phyloP scores from a whole-genome alignment of 2,329 filamentous ascomycete species.

The Cladosporium austrohemisphaericum region DNA sequence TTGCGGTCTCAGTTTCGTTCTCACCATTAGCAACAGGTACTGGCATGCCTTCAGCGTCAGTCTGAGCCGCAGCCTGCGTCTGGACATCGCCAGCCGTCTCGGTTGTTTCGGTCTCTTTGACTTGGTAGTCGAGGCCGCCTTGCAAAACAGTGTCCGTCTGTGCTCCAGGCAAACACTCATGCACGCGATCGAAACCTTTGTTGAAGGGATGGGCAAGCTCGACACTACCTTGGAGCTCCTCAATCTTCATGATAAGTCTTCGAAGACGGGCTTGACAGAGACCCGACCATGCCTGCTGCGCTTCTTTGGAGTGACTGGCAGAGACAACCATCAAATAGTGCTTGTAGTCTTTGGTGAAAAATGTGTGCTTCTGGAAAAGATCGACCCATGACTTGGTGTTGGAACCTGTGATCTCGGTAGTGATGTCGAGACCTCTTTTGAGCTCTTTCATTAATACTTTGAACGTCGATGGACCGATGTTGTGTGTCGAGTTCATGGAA shows the following conservation, averaged over 20 bases:
- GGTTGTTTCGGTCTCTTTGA: constrained; percentile 51
- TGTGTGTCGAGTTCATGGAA: constrained; percentile 96
- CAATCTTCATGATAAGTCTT: constrained; percentile 76
- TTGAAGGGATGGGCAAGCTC: constrained; percentile 85
- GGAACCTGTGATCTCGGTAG: constrained; percentile 67
- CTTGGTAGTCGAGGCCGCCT: constrained; percentile 59
- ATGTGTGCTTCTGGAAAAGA: constrained; percentile 83
- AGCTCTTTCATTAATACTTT: constrained; percentile 80
- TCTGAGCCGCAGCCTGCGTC: constrained; percentile 47
- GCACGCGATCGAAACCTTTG: constrained; percentile 82
- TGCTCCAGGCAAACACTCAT: constrained; percentile 62
- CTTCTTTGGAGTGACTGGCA: constrained; percentile 76
- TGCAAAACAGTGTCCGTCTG: constrained; percentile 61
- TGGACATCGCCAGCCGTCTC: constrained; percentile 50
- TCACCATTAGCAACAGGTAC: constrained; percentile 32
- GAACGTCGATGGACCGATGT: constrained; percentile 83
- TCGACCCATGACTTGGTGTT: constrained; percentile 80
- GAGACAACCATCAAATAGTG: constrained; percentile 90
- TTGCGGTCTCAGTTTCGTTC: constrained; percentile 33
- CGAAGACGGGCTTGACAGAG: constrained; percentile 92
- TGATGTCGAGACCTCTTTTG: constrained; percentile 69
- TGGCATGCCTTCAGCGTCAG: constrained; percentile 38
- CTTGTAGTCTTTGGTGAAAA: constrained; percentile 90
- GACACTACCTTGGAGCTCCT: constrained; percentile 70
- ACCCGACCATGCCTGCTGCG: constrained; percentile 83